Base-by-base conservation (phyloP, 2,329 filamentous ascomycete species). In the Botryotinia calthae region DNA sequence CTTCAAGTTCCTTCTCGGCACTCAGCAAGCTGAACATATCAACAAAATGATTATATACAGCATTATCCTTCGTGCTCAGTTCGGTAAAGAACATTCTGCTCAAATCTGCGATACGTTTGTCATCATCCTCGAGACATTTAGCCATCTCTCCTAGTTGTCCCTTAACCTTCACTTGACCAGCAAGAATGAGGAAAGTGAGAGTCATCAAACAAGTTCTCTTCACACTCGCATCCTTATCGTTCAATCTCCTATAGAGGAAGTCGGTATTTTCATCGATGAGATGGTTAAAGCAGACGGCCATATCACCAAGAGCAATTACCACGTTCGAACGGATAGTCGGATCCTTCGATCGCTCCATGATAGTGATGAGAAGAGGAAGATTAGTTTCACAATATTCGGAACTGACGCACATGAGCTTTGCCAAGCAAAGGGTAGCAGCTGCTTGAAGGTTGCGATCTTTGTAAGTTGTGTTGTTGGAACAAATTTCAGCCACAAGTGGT, bases 271-370 rank as follows among this genome's bases (percentile, higher is more conserved):
- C 97, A 80, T 99, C 97, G 78, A 99, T 98, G 67, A 99, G 88
- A 80, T 99, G 96, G 81, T 99, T 99, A 87, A 99, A 99, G 87
- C 95, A 98, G 34, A 99, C 96, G 0, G 97, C 97, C 96, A 99
- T 99, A 81, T 99, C 96, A 56, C 96, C 96, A 0, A 99, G 89
- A 0, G 96, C 95, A 78, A 99, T 97, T 28, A 99, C 97, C 16
- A 97, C 93, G 80, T 99, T 99, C 78, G 93, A 97, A 69, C 96
- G 91, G 56, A 97, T 95, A 28, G 95, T 97, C 1, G 97, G 92
- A 79, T 98, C 94, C 46, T 93, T 89, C 2, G 94, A 98, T 44
- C 94, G 91, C 84, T 99, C 96, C 86, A 99, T 95, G 79, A 99
- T 98, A 25, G 95, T 98, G 82, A 99, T 97, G 74, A 99, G 90